phyloP scores from a whole-genome alignment of 306 rosid genomes.

The Ormosia emarginata region DNA sequence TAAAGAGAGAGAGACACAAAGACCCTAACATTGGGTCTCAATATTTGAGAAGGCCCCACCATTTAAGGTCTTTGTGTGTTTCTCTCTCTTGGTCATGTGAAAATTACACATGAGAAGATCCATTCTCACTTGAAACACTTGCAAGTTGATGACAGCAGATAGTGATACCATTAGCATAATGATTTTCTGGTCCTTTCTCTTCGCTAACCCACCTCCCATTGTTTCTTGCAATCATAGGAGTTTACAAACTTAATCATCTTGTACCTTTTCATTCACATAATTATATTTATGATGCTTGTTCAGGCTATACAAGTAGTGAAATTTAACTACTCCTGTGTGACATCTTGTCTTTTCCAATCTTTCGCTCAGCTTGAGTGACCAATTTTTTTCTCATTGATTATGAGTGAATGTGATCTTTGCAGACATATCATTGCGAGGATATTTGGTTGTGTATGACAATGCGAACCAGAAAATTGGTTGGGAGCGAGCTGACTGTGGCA shows the following conservation, averaged over 20 bases:
- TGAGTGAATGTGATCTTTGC: slow-evolving; percentile 21
- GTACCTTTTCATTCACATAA: background rate
- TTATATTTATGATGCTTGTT: background rate
- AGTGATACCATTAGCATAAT: background rate
- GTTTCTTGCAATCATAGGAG: background rate
- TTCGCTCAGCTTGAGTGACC: background rate
- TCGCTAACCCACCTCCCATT: background rate
- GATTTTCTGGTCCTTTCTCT: background rate
- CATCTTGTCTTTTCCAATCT: background rate
- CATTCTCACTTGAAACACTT: background rate
- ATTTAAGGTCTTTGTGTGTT: no score
- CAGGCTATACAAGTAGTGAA: background rate
- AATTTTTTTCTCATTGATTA: background rate
- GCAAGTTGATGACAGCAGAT: background rate
- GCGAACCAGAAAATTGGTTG: slow-evolving; percentile 72
- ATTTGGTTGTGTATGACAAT: slow-evolving; percentile 70
- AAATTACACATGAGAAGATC: no score
- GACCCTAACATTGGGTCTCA: no score
- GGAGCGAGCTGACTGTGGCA: slow-evolving; percentile 46
- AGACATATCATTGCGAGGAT: slow-evolving; percentile 73
- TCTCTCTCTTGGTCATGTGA: no score
- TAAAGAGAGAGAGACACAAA: no score
- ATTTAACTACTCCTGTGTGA: background rate
- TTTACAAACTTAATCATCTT: background rate
- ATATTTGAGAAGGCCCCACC: no score